Base-by-base conservation (phyloP, 371 early-diverging fungal species). In the Syncephalastrum monosporum region DNA sequence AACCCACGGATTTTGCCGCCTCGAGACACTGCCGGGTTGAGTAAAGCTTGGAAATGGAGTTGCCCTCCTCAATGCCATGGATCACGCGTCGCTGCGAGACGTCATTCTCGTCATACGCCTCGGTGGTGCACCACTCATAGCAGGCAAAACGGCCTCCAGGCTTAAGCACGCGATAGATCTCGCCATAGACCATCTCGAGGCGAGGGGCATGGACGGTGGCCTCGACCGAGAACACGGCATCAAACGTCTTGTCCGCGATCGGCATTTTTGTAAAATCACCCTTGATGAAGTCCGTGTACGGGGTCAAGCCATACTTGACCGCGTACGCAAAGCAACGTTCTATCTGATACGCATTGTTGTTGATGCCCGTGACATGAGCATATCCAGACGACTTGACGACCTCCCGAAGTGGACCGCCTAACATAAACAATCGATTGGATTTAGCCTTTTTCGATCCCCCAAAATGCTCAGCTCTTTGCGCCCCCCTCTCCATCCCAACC, bases 311-410 rank as follows among this genome's bases (percentile, higher is more conserved):
- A 60, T 75, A 71, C 69, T 84, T 82, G 50, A 64, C 60, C 21
- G 88, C 81, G 33, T 91, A 84, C 25, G 82, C 81, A 51, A 71
- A 65, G 65, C 86, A 87, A 2, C 89, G 82, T 65, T 90, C 82
- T 44, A 91, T 83, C 69, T 91, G 92, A 69, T 91, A 91, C 45
- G 82, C 82, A 74, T 91, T 91, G 82, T 91, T 91, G 74, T 91
- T 91, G 56, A 91, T 71, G 12, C 92, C 92, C 13, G 86, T 86
- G 52, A 91, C 83, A 61, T 82, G 84, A 25, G 75, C 72, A 42
- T 88, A 85, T 2, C 88, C 87, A 43, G 87, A 80, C 63, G 88
- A 78, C 60, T 86, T 79, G 46, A 87, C 82, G 57, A 90, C 81
- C 62, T 91, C 91, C 45, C 92, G 82, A 10, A 90, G 75, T 3